Evolutionary conservation across 1,284 basidiomycete species (phyloP).

Genomic region (Psilocybe mexicana): DNA sequence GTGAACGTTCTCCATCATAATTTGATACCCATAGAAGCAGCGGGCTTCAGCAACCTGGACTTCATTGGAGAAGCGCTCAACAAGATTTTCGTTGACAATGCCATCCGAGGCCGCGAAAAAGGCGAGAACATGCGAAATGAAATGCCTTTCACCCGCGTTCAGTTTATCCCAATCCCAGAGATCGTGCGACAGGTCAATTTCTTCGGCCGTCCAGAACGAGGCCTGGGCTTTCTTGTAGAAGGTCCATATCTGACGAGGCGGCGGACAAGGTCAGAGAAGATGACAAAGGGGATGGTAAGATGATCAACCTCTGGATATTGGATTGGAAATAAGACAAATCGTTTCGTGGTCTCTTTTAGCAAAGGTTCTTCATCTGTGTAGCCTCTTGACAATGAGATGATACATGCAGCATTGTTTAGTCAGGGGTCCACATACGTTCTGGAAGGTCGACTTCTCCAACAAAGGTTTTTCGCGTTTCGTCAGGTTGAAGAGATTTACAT

Average conservation of each 20-base stretch:
- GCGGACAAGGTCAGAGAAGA: too few species aligned
- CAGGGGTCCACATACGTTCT: conserved; percentile 44
- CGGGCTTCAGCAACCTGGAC: conserved; percentile 94
- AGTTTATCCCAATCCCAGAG: conserved; percentile 90
- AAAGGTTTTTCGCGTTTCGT: conserved; percentile 32
- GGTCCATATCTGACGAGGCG: conserved; percentile 76
- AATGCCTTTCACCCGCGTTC: conserved; percentile 90
- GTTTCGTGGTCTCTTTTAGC: conserved; percentile 73
- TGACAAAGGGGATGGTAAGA: neutral
- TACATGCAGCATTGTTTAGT: neutral
- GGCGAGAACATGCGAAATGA: conserved; percentile 94
- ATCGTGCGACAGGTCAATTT: conserved; percentile 95
- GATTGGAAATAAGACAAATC: conserved; percentile 93
- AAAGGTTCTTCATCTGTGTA: conserved; percentile 74
- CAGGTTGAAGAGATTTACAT: conserved; percentile 3
- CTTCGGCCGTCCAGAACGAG: conserved; percentile 97
- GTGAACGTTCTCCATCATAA: conserved; percentile 99
- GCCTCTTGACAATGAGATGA: neutral
- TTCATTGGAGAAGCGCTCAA: conserved; percentile 93
- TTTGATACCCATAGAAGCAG: conserved; percentile 98
- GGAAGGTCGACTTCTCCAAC: conserved; percentile 64
- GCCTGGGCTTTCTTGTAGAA: conserved; percentile 93
- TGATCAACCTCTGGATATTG: conserved; percentile 80
- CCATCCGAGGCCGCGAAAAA: conserved; percentile 97
- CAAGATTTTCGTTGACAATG: conserved; percentile 96